Conservation (phyloP, 352 stramenopile genomes). For the Pythium brachiatum region DNA sequence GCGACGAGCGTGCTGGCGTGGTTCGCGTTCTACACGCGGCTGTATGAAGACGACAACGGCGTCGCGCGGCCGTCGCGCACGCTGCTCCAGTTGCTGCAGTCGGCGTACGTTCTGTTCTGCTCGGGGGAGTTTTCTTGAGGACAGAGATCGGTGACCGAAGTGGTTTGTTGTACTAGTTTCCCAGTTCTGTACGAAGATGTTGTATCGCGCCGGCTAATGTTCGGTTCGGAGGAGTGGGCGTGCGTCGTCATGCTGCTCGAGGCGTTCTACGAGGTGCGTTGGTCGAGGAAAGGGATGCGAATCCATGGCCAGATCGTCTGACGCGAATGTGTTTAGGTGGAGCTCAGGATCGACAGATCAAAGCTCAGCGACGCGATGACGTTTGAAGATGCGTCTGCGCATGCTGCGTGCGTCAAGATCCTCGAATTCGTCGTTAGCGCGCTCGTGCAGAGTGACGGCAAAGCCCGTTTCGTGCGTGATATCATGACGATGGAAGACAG, state of each 20-base stretch:
- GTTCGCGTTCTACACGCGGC: slow-evolving; percentile 24
- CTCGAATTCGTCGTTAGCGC: slow-evolving; percentile 50
- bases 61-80: slow-evolving; percentile 14
- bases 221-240: slow-evolving; percentile 21
- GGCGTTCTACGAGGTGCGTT: slow-evolving; percentile 54
- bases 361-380: slow-evolving; percentile 18
- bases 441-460: slow-evolving; percentile 56
- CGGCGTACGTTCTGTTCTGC: slow-evolving; percentile 21
- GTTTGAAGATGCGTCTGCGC: slow-evolving; percentile 5
- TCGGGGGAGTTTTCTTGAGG: background rate
- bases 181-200: slow-evolving; percentile 27
- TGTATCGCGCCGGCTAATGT: slow-evolving; percentile 1
- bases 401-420: slow-evolving; percentile 17
- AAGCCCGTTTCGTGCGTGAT: slow-evolving; percentile 55
- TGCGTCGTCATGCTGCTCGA: slow-evolving; percentile 30
- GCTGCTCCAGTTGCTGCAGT: slow-evolving; percentile 28
- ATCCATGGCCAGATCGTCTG: background rate
- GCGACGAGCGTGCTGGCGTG: slow-evolving; percentile 31
- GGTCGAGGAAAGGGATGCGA: background rate
- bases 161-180: slow-evolving; percentile 20
- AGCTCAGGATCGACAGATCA: slow-evolving; percentile 20
- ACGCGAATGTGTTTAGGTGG: slow-evolving; percentile 17
- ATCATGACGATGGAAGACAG: slow-evolving; percentile 62
- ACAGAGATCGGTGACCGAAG: background rate
- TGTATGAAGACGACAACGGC: slow-evolving; percentile 11